Percentiles rank a stretch among this genome's conserved stretches.
Evolutionary conservation across 225 moss, liverwort and hornwort genomes (phyloP).

Genomic region (Anthoceros angustus): DNA sequence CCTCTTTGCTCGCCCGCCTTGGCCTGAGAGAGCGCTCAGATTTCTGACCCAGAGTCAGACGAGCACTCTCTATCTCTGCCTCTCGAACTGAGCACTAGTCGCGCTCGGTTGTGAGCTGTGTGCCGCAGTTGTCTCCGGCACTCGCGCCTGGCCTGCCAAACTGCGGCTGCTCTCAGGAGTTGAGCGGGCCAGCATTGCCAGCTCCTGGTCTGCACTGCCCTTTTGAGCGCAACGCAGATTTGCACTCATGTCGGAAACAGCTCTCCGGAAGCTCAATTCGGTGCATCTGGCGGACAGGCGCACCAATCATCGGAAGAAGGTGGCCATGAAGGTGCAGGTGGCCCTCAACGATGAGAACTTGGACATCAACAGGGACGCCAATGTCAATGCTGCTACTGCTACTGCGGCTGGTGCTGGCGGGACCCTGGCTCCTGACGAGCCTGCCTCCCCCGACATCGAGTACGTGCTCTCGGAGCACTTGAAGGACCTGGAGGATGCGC

Average conservation of each 20-base stretch:
- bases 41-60: background rate
- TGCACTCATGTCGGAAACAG: constrained; percentile 42
- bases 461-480: constrained; percentile 78
- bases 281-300: constrained; percentile 36
- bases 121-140: too few species aligned
- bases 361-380: constrained; percentile 18
- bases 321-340: constrained; percentile 64
- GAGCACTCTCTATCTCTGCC: too few species aligned
- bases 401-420: constrained; percentile 1
- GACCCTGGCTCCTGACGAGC: constrained; percentile 15
- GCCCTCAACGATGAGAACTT: constrained; percentile 60
- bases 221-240: background rate
- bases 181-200: too few species aligned
- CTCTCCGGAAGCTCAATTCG: constrained; percentile 42
- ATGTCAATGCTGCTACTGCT: constrained; percentile 8
- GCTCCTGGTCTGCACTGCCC: too few species aligned
- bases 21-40: background rate
- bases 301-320: constrained; percentile 26
- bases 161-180: too few species aligned
- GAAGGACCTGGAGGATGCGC: constrained; percentile 44
- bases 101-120: too few species aligned
- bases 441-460: constrained; percentile 49
- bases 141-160: too few species aligned
- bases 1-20: background rate
- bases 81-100: too few species aligned